Conservation (phyloP, 2,329 filamentous ascomycete genomes). For the Pseudopithomyces maydicus region DNA sequence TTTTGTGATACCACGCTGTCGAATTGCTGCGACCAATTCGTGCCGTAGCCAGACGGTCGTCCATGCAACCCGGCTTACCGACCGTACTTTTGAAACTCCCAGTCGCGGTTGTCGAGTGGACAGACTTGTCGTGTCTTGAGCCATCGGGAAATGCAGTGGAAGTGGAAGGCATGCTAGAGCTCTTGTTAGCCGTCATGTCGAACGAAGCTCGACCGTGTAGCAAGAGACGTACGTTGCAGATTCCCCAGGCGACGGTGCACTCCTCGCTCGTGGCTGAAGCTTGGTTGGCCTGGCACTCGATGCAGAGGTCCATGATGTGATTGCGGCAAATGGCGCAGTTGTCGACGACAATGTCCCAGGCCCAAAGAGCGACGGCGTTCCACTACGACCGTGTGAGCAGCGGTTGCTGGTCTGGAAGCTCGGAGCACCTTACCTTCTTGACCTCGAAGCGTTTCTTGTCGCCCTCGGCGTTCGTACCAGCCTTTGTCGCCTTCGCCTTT, state of each 20-base stretch:
- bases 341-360: slow-evolving; percentile 99
- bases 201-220: not conserved
- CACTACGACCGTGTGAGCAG: slow-evolving; percentile 64
- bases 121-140: slow-evolving; percentile 99
- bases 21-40: not conserved
- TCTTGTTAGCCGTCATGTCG: slow-evolving; percentile 41
- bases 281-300: slow-evolving; percentile 98
- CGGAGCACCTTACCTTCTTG: slow-evolving; percentile 75
- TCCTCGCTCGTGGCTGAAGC: slow-evolving; percentile 96
- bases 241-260: slow-evolving; percentile 98
- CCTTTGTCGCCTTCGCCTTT: slow-evolving; percentile 59
- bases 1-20: not conserved
- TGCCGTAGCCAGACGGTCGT: not conserved
- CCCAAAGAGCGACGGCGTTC: slow-evolving; percentile 98
- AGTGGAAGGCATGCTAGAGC: slow-evolving; percentile 93
- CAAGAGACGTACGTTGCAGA: slow-evolving; percentile 83
- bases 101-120: slow-evolving; percentile 95
- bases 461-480: slow-evolving; percentile 55
- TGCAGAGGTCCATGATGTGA: slow-evolving; percentile 99
- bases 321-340: slow-evolving; percentile 99
- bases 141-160: slow-evolving; percentile 99
- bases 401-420: not conserved
- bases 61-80: slow-evolving; percentile 49
- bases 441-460: slow-evolving; percentile 98
- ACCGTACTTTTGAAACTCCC: slow-evolving; percentile 99